phyloP scores from a whole-genome alignment of 805 yeast species.

The Saturnispora hagleri region DNA sequence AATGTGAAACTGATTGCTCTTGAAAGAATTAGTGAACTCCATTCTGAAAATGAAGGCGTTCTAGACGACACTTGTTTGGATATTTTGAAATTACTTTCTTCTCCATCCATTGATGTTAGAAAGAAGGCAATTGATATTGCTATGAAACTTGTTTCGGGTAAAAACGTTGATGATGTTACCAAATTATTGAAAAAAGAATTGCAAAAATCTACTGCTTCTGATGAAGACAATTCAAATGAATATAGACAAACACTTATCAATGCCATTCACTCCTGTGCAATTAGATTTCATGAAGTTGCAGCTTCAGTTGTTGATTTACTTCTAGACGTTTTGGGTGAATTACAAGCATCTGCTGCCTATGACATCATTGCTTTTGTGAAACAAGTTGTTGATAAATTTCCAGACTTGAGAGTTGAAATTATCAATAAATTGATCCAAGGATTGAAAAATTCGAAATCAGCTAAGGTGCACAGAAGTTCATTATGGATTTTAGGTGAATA shows the following conservation, averaged over 20 bases:
- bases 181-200: slow-evolving; percentile 88
- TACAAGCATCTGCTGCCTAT: slow-evolving; percentile 75
- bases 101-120: slow-evolving; percentile 88
- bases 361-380: slow-evolving; percentile 89
- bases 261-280: slow-evolving; percentile 83
- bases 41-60: slow-evolving; percentile 67
- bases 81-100: slow-evolving; percentile 72
- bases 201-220: slow-evolving; percentile 56
- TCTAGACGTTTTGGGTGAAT: slow-evolving; percentile 76
- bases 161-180: slow-evolving; percentile 91
- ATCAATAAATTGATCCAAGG: slow-evolving; percentile 52
- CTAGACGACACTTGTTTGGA: slow-evolving; percentile 80
- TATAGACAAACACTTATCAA: slow-evolving; percentile 84
- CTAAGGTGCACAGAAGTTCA: slow-evolving; percentile 88
- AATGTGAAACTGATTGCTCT: slow-evolving; percentile 89
- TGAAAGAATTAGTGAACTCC: slow-evolving; percentile 73
- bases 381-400: slow-evolving; percentile 89
- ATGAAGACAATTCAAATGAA: slow-evolving; percentile 74
- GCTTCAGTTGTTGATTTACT: slow-evolving; percentile 81
- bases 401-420: slow-evolving; percentile 60
- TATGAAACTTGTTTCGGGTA: slow-evolving; percentile 68
- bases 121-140: slow-evolving; percentile 78
- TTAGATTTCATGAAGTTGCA: slow-evolving; percentile 83
- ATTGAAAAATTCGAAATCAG: slow-evolving; percentile 64
- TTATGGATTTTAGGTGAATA: slow-evolving; percentile 97